phyloP scores from a whole-genome alignment of 2,329 filamentous ascomycete genomes.

The Trichoderma sp. region DNA sequence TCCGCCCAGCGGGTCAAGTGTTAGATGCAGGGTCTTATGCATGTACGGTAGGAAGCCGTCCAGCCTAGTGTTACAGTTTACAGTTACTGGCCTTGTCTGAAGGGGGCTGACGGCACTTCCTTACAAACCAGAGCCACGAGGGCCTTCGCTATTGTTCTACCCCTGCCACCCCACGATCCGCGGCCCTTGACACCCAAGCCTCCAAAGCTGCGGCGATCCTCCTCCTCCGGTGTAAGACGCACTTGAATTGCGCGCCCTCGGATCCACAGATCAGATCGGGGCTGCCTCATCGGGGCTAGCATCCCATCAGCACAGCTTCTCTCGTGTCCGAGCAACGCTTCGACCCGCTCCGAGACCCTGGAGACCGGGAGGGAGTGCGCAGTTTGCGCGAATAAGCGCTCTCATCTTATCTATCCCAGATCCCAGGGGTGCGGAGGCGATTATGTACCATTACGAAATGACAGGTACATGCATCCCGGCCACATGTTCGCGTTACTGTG shows the following conservation, averaged over 20 bases:
- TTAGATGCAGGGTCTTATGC: not conserved
- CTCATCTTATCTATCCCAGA: not conserved
- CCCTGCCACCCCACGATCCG: not conserved
- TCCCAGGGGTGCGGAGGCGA: not conserved
- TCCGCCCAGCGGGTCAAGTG: not conserved
- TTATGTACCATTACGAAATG: not conserved
- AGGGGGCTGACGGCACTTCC: not conserved
- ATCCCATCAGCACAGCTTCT: not conserved
- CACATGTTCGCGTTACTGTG: not conserved
- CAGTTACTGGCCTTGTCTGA: not conserved
- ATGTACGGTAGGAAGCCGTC: not conserved
- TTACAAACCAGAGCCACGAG: not conserved
- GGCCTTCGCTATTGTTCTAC: not conserved
- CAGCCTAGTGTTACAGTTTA: not conserved
- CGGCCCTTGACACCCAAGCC: not conserved
- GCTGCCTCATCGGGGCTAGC: not conserved
- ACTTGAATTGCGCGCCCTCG: not conserved
- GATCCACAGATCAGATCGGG: not conserved
- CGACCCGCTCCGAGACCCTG: not conserved
- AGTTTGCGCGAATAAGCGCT: not conserved
- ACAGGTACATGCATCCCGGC: not conserved
- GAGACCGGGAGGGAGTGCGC: not conserved
- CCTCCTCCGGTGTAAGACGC: not conserved
- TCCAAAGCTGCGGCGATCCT: not conserved
- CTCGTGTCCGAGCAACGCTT: not conserved